Base-by-base conservation (phyloP, 1,139 yeast species). In the Blastobotrys raffinosifermentans region DNA sequence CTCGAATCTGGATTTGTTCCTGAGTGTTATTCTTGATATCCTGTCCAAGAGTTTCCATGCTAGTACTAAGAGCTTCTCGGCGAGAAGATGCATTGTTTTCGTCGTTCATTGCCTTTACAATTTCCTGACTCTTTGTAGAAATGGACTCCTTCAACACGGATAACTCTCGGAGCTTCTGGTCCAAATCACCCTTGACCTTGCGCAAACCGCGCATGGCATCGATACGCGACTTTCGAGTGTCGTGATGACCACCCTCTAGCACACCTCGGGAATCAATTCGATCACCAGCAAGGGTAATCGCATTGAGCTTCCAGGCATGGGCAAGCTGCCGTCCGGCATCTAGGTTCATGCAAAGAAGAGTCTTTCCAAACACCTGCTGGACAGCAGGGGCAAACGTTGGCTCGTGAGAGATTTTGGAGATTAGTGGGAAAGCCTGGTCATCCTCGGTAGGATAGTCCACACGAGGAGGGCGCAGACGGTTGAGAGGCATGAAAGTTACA, bases 201-300 rank as follows among this genome's bases (percentile, higher is more conserved):
- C 72, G 66, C 45, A 80, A 72, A 16, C 64, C 56, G 40, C 75
- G 75, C 50, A 85, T 67, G 2, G 83, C 77, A 49, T 85, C 94
- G 33, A 89, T 61, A 46, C 93, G 69, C 0, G 89, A 80, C 32
- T 65, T 66, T 48, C 75, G 72, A 46, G 70, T 72, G 53, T 86
- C 94, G 49, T 84, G 72, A 54, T 73, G 87, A 36, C 98, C 98
- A 61, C 98, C 98, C 13, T 87, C 79, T 38, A 91, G 62, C 2
- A 81, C 83, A 58, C 98, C 98, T 47, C 70, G 76, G 35, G 74
- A 75, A 50, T 86, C 94, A 31, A 86, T 86, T 48, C 85, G 70
- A 57, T 91, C 97, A 47, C 98, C 98, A 59, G 85, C 94, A 22
- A 91, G 65, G 0, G 98, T 91, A 20, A 91, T 82, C 1, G 95